A percentile compares a stretch with the other conserved stretches of the same genome.
Evolutionary conservation across 2,329 filamentous ascomycete genomes (phyloP).

Genomic region (Talaromyces sp.): DNA sequence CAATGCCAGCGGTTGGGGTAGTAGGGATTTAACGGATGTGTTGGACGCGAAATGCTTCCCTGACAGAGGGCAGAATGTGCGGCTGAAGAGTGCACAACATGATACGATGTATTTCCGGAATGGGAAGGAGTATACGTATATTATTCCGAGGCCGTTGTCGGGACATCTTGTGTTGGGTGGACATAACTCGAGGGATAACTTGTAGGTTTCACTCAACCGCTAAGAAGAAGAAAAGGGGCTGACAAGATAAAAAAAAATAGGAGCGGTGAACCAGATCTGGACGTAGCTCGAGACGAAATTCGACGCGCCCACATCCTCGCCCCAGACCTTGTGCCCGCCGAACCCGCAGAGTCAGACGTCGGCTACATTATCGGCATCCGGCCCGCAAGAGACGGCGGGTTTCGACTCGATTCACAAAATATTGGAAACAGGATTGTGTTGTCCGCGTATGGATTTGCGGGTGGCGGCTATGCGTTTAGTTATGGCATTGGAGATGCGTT

Average conservation of each 20-base stretch:
- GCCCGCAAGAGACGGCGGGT: slow-evolving; percentile 31
- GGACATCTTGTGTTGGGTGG: slow-evolving; percentile 32
- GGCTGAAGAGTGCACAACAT: slow-evolving; percentile 28
- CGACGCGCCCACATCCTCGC: slow-evolving; percentile 35
- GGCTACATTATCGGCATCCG: slow-evolving; percentile 36
- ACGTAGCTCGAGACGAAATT: slow-evolving; percentile 36
- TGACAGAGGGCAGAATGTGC: slow-evolving; percentile 37
- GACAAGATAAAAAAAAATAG: not conserved
- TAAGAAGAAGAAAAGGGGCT: not conserved
- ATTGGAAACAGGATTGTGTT: slow-evolving; percentile 24
- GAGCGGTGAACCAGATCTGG: slow-evolving; percentile 28
- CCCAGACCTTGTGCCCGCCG: slow-evolving; percentile 30
- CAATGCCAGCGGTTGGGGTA: slow-evolving; percentile 37
- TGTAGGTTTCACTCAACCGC: slow-evolving; percentile 20
- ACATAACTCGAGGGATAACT: slow-evolving; percentile 29
- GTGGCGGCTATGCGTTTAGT: slow-evolving; percentile 35
- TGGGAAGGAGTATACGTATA: slow-evolving; percentile 36
- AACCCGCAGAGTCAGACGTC: slow-evolving; percentile 25
- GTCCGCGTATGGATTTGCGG: slow-evolving; percentile 36
- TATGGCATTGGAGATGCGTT: slow-evolving; percentile 34
- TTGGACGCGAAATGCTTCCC: slow-evolving; percentile 32
- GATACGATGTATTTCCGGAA: slow-evolving; percentile 32
- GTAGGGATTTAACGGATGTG: slow-evolving; percentile 31
- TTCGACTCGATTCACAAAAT: slow-evolving; percentile 30
- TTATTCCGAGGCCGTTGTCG: slow-evolving; percentile 33